Evolutionary conservation across 768 basidiomycete genomes (phyloP), one percentile per base, ranked within the genome.

Genomic region (Trametes meyenii): DNA sequence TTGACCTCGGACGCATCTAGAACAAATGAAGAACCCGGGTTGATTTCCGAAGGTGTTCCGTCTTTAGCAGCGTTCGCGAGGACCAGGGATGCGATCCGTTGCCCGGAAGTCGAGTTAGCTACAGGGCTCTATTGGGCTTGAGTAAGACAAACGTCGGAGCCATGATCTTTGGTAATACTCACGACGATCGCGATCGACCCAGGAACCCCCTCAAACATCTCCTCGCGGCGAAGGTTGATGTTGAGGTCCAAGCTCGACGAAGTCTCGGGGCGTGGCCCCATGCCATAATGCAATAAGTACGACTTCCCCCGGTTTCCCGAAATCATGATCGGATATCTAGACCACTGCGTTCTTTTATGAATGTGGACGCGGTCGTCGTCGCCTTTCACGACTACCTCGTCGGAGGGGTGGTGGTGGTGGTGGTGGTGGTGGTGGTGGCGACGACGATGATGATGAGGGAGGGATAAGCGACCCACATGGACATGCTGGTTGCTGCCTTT

Each of bases 141-240:
- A 48, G n/a, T 3, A 23, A 16, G 33, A 21, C 5, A 8, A 6
- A 13, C 26, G 17, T 16, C 24, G 43, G 36, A 7, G 17, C 23
- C 50, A 17, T 17, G 55, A 40, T 58, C 51, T 67, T 60, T 42
- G 33, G 39, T 35, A 39, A 49, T 12, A 74, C 79, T 53, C 62
- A 79, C 85, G 75, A 83, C 72, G 61, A 87, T 79, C 62, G 81
- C 77, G 49, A 86, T 72, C 3, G 59, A 74, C 4, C 86, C 84
- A 8, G 75, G 69, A 8, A 74, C 77, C 55, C 33, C 4, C 19
- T 35, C 55, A 54, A 50, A 23, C n/a, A n/a, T n/a, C n/a, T 44
- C 55, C 35, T 58, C 53, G 23, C 56, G 59, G n/a, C 48, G 57
- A n/a, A 58, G 26, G 46, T 63, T 10, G 17, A 64, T 2, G 16